Evolutionary conservation across 2,329 filamentous ascomycete genomes (phyloP), one percentile per base, ranked within the genome.

Genomic region (Alternaria longipes): DNA sequence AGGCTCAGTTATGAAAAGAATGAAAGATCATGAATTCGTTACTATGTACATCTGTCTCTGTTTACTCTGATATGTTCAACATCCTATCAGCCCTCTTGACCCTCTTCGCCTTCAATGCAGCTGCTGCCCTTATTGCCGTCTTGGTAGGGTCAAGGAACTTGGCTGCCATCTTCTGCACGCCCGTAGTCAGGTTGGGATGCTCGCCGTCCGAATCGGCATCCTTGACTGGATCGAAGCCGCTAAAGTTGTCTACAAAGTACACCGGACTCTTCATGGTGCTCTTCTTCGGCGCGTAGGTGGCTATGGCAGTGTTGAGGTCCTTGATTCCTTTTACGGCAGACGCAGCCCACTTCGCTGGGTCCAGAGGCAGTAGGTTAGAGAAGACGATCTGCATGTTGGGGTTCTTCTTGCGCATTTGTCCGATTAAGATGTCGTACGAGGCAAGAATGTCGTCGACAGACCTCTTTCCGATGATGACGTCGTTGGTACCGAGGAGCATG

Each of bases 401-500:
- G 54, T 83, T 83, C 36, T 71, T 78, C 2, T 67, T 74, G 18
- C 81, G 68, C 81, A 84, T 84, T 62, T 82, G 77, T 3, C 69
- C 71, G 2, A 83, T 70, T 22, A 84, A 63, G 5, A 69, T 77
- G 9, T 74, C 70, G 61, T 79, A 82, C 1, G 81, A 78, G 4
- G 64, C 66, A 24, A 81, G 58, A 18, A 81, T 80, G 9, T 77
- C 73, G n/a, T 63, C 61, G 0, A 59, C 61, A 1, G 76, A 59
- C 24, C 71, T 72, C 51, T 77, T 72, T 53, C 74, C 74, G 24
- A 74, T 72, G 69, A 79, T 78, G 2, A 81, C 74, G 60, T 83
- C 82, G 72, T 82, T 81, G 12, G 80, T 81, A 5, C 80, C 81
- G 2, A 84, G 70, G 62, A 83, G 80, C 80, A 83, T 81, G 71